Conservation (phyloP, 176 grass and related monocot genomes). For the Musa acuminata region DNA sequence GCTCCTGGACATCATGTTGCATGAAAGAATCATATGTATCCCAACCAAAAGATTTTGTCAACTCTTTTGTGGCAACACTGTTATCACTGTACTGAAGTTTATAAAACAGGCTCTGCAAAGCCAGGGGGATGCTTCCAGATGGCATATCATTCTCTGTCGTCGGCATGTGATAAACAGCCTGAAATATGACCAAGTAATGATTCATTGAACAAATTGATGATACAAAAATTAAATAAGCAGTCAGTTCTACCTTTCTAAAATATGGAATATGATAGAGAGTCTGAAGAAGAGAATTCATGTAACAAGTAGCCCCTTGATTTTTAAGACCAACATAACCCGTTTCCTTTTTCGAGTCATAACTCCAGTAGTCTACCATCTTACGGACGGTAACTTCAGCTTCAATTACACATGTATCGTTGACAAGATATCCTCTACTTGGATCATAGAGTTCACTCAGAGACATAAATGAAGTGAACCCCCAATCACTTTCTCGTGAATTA, state of each 20-base stretch:
- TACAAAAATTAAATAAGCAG: conserved; percentile 1
- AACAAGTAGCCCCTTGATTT: conserved; percentile 98
- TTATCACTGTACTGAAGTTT: conserved; percentile 97
- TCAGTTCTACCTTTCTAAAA: conserved; percentile 79
- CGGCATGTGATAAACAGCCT: conserved; percentile 99
- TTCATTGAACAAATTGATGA: background rate
- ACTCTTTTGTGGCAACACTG: conserved; percentile 92
- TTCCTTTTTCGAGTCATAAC: conserved; percentile 98
- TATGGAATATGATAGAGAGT: conserved; percentile 95
- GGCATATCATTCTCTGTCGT: conserved; percentile 98
- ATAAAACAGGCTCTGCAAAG: conserved; percentile 94
- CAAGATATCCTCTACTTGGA: conserved; percentile 84
- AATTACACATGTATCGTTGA: conserved; percentile 92
- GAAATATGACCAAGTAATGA: conserved; percentile 12
- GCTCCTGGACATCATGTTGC: conserved; percentile 98
- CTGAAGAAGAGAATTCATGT: conserved; percentile 99
- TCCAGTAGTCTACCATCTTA: conserved; percentile 92
- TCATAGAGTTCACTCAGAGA: conserved; percentile 87
- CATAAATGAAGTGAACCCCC: conserved; percentile 99
- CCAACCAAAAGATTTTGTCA: conserved; percentile 98
- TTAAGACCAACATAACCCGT: conserved; percentile 99
- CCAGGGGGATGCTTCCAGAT: conserved; percentile 88
- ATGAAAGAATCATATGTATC: conserved; percentile 97
- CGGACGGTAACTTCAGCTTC: conserved; percentile 91
- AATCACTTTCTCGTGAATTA: conserved; percentile 88